phyloP scores from a whole-genome alignment of 2,329 filamentous ascomycete genomes.

The Nannizziopsis arthrosporioides region DNA sequence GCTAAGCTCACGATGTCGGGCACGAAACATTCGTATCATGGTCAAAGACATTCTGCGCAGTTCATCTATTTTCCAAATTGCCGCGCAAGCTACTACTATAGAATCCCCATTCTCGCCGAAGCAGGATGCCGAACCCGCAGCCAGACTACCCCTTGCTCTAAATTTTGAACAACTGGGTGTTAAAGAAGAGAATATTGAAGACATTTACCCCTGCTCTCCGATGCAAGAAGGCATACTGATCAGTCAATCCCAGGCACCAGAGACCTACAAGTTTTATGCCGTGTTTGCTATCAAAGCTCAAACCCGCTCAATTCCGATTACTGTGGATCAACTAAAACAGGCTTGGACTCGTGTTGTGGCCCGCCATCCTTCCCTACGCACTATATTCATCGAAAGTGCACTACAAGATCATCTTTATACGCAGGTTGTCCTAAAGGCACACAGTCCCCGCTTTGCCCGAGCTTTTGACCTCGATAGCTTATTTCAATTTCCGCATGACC shows the following conservation, averaged over 20 bases:
- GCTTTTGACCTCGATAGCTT: background rate
- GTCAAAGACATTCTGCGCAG: conserved; percentile 10
- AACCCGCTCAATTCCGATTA: background rate
- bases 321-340: background rate
- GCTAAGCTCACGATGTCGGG: conserved; percentile 6
- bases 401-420: conserved; percentile 14
- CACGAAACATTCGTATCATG: conserved; percentile 4
- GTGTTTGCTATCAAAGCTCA: conserved; percentile 4
- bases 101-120: conserved; percentile 11
- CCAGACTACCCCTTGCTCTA: too few relatives aligned
- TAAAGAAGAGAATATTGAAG: conserved; percentile 16
- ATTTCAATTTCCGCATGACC: background rate
- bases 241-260: conserved; percentile 8
- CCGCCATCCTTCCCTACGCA: conserved; percentile 11
- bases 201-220: conserved; percentile 25
- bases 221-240: conserved; percentile 17
- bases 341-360: conserved; percentile 11
- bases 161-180: background rate
- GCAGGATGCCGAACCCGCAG: too few relatives aligned
- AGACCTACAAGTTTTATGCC: conserved; percentile 1
- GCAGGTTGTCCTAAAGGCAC: conserved; percentile 11
- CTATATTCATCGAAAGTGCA: conserved; percentile 22
- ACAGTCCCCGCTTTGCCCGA: background rate
- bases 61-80: conserved; percentile 5
- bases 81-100: background rate